Conservation (phyloP, 1,284 basidiomycete species). For the Cryptococcus hybrid region DNA sequence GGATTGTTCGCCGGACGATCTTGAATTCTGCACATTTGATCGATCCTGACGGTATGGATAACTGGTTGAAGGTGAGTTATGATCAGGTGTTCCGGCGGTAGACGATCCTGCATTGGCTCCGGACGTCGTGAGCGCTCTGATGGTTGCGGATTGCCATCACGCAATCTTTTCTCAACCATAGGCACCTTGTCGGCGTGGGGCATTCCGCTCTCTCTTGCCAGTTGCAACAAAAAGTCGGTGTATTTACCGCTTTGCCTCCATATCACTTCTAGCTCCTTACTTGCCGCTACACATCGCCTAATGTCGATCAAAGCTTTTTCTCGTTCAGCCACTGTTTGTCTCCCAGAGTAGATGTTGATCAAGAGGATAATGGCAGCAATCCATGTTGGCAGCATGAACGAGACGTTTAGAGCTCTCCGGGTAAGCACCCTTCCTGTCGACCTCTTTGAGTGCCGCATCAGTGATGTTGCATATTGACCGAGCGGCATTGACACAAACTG, state of each 20-base stretch:
- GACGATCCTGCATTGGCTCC: no score
- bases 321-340: constrained; percentile 59
- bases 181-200: constrained; percentile 1
- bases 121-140: no score
- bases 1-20: no score
- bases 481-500: constrained; percentile 80
- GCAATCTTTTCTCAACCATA: constrained; percentile 9
- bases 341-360: constrained; percentile 69
- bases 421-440: constrained; percentile 33
- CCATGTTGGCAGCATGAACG: constrained; percentile 54
- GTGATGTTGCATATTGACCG: constrained; percentile 72
- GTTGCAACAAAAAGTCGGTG: constrained; percentile 36
- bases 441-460: constrained; percentile 51
- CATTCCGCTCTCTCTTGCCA: constrained; percentile 18
- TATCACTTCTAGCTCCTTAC: constrained; percentile 58
- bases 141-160: not conserved
- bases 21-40: no score
- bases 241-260: constrained; percentile 51
- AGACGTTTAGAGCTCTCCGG: constrained; percentile 36
- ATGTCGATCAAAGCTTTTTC: constrained; percentile 68
- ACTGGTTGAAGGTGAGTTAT: no score
- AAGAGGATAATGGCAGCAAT: constrained; percentile 66
- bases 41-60: no score
- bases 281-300: constrained; percentile 63
- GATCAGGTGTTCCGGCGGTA: no score